These are phyloP conservation scores for Suhomyces wounanorum DNA, from an alignment of 1,139 yeast species.

Conservation along the genomic window DNA sequence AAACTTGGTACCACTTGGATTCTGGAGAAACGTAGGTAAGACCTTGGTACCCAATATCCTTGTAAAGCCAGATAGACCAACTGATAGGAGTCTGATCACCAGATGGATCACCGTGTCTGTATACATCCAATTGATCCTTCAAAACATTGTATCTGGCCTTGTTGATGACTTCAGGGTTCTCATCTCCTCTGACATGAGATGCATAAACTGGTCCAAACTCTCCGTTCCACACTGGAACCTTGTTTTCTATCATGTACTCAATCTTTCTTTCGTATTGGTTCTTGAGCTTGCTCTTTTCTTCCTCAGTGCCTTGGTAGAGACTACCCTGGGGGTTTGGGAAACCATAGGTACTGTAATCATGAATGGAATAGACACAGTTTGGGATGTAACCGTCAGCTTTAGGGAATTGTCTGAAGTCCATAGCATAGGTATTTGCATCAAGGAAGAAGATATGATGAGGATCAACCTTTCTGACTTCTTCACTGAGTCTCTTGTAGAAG, in stretches of 20 bases:
- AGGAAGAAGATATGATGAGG: constrained; percentile 46
- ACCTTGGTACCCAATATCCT: constrained; percentile 52
- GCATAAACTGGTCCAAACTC: constrained; percentile 54
- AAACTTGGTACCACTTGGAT: constrained; percentile 41
- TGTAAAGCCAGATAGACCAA: constrained; percentile 55
- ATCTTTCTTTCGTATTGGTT: constrained; percentile 41
- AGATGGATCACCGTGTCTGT: constrained; percentile 44
- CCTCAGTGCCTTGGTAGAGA: constrained; percentile 33
- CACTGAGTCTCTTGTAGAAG: constrained; percentile 37
- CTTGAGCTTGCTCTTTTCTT: constrained; percentile 32
- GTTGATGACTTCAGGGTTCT: constrained; percentile 36
- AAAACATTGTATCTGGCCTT: constrained; percentile 39
- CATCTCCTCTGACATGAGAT: constrained; percentile 40
- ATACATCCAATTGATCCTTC: constrained; percentile 44
- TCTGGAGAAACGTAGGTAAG: constrained; percentile 44
- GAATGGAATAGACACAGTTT: constrained; percentile 49
- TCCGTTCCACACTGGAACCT: constrained; percentile 54
- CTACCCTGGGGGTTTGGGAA: constrained; percentile 39
- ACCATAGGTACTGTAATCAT: constrained; percentile 44
- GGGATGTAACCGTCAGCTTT: constrained; percentile 27
- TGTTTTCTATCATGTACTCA: constrained; percentile 36
- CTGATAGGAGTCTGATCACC: constrained; percentile 44
- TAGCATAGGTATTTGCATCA: constrained; percentile 50
- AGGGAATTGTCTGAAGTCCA: constrained; percentile 49
- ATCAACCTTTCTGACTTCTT: constrained; percentile 40